Percentiles rank a stretch among this genome's conserved stretches.
These are phyloP conservation scores for Mycena crocata DNA, from an alignment of 768 basidiomycete species.

Conservation along the genomic window DNA sequence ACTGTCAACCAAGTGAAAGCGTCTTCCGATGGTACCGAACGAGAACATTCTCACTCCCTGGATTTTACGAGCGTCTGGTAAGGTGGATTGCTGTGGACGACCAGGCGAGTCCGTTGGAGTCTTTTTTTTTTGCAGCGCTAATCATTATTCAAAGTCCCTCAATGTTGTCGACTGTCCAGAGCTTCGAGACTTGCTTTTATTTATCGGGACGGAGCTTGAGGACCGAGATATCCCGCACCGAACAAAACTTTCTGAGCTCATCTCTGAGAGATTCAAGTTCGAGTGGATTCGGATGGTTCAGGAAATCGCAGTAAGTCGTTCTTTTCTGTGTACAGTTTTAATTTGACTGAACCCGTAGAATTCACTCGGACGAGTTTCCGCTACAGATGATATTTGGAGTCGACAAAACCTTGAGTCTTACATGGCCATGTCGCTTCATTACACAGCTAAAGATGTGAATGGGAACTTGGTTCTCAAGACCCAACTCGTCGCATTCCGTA, in stretches of 20 bases:
- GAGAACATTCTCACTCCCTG: conserved; percentile 11
- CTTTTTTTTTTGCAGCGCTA: not conserved
- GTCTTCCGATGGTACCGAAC: not conserved
- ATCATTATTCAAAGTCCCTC: not conserved
- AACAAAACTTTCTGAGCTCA: not conserved
- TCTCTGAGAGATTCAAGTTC: not conserved
- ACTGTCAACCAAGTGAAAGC: not conserved
- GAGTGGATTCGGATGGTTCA: not conserved
- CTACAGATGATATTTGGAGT: conserved; percentile 35
- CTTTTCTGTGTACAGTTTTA: no score
- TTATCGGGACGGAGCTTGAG: not conserved
- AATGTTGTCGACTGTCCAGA: not conserved
- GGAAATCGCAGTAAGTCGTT: not conserved
- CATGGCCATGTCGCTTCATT: conserved; percentile 38
- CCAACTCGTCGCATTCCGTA: conserved; percentile 35
- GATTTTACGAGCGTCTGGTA: conserved; percentile 1
- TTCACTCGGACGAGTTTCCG: conserved; percentile 26
- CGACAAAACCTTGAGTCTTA: conserved; percentile 16
- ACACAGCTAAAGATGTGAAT: not conserved
- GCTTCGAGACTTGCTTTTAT: not conserved
- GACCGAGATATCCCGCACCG: conserved; percentile 7
- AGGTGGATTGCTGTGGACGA: conserved; percentile 14
- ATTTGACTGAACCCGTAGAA: not conserved
- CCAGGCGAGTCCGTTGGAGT: no score
- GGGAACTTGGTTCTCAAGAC: conserved; percentile 23